Evolutionary conservation across 441 rosid species (phyloP).

Genomic region (Corymbia calophylla): DNA sequence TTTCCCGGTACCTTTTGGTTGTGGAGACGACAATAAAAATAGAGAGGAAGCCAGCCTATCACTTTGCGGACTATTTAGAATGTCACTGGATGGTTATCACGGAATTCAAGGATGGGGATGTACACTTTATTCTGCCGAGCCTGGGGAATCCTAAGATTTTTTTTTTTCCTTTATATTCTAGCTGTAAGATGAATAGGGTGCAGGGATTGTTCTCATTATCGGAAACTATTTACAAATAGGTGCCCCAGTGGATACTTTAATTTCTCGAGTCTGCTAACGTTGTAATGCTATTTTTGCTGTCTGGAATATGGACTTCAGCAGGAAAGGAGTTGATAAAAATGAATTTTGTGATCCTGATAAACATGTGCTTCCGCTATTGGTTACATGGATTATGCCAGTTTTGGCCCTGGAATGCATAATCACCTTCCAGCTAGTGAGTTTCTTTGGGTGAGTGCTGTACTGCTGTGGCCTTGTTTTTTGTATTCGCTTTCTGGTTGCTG

Average conservation of each 20-base stretch:
- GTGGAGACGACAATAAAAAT: slow-evolving; percentile 10
- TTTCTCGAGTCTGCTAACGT: slow-evolving; percentile 4
- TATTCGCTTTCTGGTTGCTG: not conserved
- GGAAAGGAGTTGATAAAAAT: slow-evolving; percentile 15
- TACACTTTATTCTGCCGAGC: slow-evolving; percentile 12
- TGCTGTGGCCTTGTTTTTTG: not conserved
- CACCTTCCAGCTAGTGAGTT: not conserved
- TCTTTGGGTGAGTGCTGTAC: not conserved
- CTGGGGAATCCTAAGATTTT: slow-evolving; percentile 20
- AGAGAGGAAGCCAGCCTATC: slow-evolving; percentile 19
- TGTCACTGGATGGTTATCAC: slow-evolving; percentile 2
- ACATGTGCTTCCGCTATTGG: not conserved
- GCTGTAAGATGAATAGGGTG: slow-evolving; percentile 42
- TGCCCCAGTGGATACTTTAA: slow-evolving; percentile 4
- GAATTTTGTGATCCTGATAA: slow-evolving; percentile 17
- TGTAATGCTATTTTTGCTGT: slow-evolving; percentile 11
- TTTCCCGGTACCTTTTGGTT: slow-evolving; percentile 14
- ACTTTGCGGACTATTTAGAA: not conserved
- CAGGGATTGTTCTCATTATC: slow-evolving; percentile 29
- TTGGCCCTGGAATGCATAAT: not conserved
- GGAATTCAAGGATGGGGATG: slow-evolving; percentile 17
- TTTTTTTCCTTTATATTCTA: slow-evolving; percentile 13
- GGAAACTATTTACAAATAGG: slow-evolving; percentile 20
- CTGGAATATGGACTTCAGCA: slow-evolving; percentile 1
- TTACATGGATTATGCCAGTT: not conserved